Evolutionary conservation across 768 basidiomycete species (phyloP).

Genomic region (Leccinum incarnatum): DNA sequence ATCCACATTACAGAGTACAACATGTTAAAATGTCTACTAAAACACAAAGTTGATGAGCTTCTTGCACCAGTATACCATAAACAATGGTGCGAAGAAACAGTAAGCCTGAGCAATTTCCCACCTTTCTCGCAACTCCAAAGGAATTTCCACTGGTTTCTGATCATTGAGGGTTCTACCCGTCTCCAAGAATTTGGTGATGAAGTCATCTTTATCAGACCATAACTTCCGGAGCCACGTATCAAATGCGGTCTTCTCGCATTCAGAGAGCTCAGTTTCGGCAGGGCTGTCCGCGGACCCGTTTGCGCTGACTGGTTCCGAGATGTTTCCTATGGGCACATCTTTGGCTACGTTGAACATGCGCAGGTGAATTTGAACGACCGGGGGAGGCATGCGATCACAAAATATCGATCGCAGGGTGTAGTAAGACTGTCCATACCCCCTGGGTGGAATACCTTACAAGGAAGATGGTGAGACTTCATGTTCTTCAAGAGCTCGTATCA

Average conservation of each 20-base stretch:
- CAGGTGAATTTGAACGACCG: slow-evolving; percentile 83
- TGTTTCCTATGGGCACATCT: slow-evolving; percentile 69
- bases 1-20: slow-evolving; percentile 11
- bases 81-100: slow-evolving; percentile 64
- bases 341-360: slow-evolving; percentile 68
- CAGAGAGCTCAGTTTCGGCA: slow-evolving; percentile 50
- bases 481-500: background rate
- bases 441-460: slow-evolving; percentile 64
- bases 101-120: slow-evolving; percentile 66
- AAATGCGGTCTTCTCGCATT: slow-evolving; percentile 62
- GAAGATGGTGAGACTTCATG: background rate
- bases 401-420: slow-evolving; percentile 92
- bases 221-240: slow-evolving; percentile 78
- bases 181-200: slow-evolving; percentile 65
- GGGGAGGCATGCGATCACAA: slow-evolving; percentile 75
- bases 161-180: slow-evolving; percentile 43
- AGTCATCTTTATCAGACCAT: slow-evolving; percentile 84
- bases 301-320: slow-evolving; percentile 36
- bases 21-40: slow-evolving; percentile 11
- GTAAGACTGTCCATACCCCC: slow-evolving; percentile 81
- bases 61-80: slow-evolving; percentile 48
- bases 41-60: slow-evolving; percentile 29
- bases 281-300: slow-evolving; percentile 29
- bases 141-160: slow-evolving; percentile 47
- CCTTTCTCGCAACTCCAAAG: slow-evolving; percentile 51